Base-by-base conservation (phyloP, 2,329 filamentous ascomycete genomes). In the Nothopassalora personata region DNA sequence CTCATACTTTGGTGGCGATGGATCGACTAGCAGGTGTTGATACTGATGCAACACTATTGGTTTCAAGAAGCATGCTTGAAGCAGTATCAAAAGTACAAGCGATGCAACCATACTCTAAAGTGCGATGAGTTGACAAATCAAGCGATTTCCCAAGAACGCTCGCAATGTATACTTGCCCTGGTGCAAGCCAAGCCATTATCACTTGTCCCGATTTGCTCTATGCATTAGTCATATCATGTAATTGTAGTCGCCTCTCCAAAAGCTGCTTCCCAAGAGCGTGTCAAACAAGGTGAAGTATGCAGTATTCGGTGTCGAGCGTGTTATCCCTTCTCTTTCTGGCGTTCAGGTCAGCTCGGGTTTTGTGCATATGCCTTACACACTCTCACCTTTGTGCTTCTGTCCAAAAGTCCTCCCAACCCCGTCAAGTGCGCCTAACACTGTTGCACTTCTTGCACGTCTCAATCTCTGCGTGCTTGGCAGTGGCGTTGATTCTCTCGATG, bases 361-460 rank as follows among this genome's bases (percentile, higher is more conserved):
- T n/a, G 9, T 49, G 27, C 46, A 28, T 19, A 5, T 11, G 46
- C 46, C 6, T 2, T 6, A 13, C 10, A 18, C 18, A 3, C 18
- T 43, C 39, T 18, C 46, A 28, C 46, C 23, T 49, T n/a, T 15
- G 46, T 30, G 10, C 11, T 27, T 9, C 18, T 28, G 46, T 15
- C 5, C 46, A 9, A 10, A 27, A 28, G 46, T 15, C 30, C 18
- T 4, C 11, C 28, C 33, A 5, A 13, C 27, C 8, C 4, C 15
- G 23, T 55, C 53, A 55, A 34, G 39, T 46, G 8, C 53, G 39
- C n/a, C 23, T 28, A 1, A 53, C 55, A 15, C 31, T 51, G 50
- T 54, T 46, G 51, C 56, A 58, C 31, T 49, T 50, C 19, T 39
- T 19, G 56, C 56, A 58, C 10, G 34, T 23, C 36, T 34, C 23